These are phyloP conservation scores for Thermothielavioides terrestris DNA, from an alignment of 495 filamentous ascomycete genomes.

Conservation along the genomic window DNA sequence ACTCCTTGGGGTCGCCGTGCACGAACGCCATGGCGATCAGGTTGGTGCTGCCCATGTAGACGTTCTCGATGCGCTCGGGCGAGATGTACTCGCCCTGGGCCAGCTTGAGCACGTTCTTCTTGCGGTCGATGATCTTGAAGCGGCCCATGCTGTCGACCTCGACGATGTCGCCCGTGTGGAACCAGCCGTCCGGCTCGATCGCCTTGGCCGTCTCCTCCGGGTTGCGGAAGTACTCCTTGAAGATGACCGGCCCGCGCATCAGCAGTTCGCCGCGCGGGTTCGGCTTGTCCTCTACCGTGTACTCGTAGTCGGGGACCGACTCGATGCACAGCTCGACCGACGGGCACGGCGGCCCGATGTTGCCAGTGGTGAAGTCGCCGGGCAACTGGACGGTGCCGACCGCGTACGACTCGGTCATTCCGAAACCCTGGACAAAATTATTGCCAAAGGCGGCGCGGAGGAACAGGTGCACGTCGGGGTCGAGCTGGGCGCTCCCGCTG, in stretches of 20 bases:
- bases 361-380: conserved; percentile 66
- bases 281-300: conserved; percentile 84
- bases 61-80: conserved; percentile 92
- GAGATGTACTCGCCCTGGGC: conserved; percentile 98
- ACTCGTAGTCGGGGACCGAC: conserved; percentile 93
- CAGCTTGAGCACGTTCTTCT: conserved; percentile 97
- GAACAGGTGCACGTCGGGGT: conserved; percentile 80
- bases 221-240: conserved; percentile 82
- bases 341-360: conserved; percentile 65
- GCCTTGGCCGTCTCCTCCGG: conserved; percentile 76
- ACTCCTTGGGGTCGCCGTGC: conserved; percentile 82
- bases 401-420: conserved; percentile 92
- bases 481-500: conserved; percentile 83
- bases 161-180: conserved; percentile 88
- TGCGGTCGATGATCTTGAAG: conserved; percentile 87
- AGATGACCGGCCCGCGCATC: conserved; percentile 67
- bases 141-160: conserved; percentile 75
- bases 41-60: conserved; percentile 71
- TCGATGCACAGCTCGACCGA: conserved; percentile 68
- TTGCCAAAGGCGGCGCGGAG: conserved; percentile 75
- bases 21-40: conserved; percentile 76
- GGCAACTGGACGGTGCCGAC: conserved; percentile 57
- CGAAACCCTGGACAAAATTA: conserved; percentile 82
- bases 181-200: conserved; percentile 86
- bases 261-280: conserved; percentile 86